These are phyloP conservation scores for Ostreobium quekettii DNA, from an alignment of 139 green algal genomes.

Conservation along the genomic window DNA sequence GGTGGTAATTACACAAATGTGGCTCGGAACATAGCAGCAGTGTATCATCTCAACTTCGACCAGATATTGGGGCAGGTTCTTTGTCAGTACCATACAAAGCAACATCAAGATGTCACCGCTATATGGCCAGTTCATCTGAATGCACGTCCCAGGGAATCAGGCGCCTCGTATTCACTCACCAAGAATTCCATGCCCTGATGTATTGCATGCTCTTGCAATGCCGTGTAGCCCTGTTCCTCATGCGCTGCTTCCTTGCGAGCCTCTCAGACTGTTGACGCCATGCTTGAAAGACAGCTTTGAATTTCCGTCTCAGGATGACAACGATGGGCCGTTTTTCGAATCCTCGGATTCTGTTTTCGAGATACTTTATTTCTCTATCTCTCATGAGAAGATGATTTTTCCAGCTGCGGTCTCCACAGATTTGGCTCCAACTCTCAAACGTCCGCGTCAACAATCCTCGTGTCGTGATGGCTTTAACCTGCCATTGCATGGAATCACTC, in stretches of 20 bases:
- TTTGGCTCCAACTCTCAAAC: too few species aligned
- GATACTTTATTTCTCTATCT: constrained; percentile 32
- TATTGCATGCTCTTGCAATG: constrained; percentile 30
- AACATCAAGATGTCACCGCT: not conserved
- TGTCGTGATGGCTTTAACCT: too few species aligned
- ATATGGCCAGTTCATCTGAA: not conserved
- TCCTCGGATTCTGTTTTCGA: constrained; percentile 39
- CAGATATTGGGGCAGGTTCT: too few species aligned
- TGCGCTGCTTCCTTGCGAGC: not conserved
- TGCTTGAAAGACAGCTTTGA: not conserved
- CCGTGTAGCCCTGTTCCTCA: constrained; percentile 25
- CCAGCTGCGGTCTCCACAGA: too few species aligned
- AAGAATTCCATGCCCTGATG: constrained; percentile 43
- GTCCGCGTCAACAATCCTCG: too few species aligned
- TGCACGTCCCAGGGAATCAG: not conserved
- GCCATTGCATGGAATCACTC: too few species aligned
- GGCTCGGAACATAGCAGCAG: too few species aligned
- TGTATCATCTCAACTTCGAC: too few species aligned
- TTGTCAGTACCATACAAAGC: not conserved
- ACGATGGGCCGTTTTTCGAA: constrained; percentile 49
- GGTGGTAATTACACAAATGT: too few species aligned
- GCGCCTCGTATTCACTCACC: constrained; percentile 27
- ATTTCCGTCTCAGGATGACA: constrained; percentile 30
- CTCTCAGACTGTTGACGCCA: not conserved
- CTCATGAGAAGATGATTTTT: too few species aligned